These are phyloP conservation scores for Spathaspora boniae DNA, from an alignment of 805 yeast genomes.

Conservation along the genomic window DNA sequence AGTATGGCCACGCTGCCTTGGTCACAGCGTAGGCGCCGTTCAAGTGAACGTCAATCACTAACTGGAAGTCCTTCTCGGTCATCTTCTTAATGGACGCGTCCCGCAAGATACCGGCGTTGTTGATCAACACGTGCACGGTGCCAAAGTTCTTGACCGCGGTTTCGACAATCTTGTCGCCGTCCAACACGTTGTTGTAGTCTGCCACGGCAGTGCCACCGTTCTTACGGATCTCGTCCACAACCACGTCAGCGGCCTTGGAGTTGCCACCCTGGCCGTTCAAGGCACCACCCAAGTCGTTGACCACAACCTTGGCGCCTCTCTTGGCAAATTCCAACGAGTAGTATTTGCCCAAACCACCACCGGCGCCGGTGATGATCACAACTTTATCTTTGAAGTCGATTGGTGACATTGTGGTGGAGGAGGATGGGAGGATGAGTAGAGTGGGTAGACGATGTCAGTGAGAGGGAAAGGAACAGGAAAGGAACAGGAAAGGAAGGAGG, in stretches of 20 bases:
- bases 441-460: too few relatives aligned
- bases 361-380: slow-evolving; percentile 94
- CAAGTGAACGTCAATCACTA: slow-evolving; percentile 83
- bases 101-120: slow-evolving; percentile 93
- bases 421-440: too few relatives aligned
- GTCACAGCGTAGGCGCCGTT: slow-evolving; percentile 85
- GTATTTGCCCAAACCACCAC: slow-evolving; percentile 91
- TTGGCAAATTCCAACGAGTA: slow-evolving; percentile 85
- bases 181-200: slow-evolving; percentile 84
- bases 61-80: slow-evolving; percentile 73
- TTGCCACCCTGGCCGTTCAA: slow-evolving; percentile 69
- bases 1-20: slow-evolving; percentile 88
- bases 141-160: slow-evolving; percentile 87
- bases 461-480: too few relatives aligned
- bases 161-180: slow-evolving; percentile 80
- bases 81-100: slow-evolving; percentile 86
- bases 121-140: slow-evolving; percentile 80
- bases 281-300: slow-evolving; percentile 89
- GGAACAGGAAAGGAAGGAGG: too few relatives aligned
- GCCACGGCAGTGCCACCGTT: slow-evolving; percentile 88
- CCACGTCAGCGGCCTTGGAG: slow-evolving; percentile 78
- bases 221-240: slow-evolving; percentile 75
- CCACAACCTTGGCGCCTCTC: slow-evolving; percentile 93
- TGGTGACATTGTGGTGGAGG: too few relatives aligned
- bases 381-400: slow-evolving; percentile 72